Evolutionary conservation across 345 rosid genomes (phyloP).

Genomic region (Crucihimalaya himalaica): DNA sequence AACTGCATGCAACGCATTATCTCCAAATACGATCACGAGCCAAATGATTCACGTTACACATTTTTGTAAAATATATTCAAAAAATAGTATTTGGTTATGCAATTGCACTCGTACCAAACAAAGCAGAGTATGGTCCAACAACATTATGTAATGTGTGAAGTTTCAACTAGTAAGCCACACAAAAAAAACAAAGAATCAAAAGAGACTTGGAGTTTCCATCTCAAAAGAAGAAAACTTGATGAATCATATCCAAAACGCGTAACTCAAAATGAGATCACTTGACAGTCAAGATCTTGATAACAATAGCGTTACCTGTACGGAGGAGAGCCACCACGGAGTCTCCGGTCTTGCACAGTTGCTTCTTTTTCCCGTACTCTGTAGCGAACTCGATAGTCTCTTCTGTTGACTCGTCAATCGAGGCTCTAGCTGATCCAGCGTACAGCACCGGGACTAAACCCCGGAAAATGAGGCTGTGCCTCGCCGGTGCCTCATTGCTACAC

Average conservation of each 20-base stretch:
- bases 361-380: constrained; percentile 58
- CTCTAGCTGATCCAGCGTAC: constrained; percentile 88
- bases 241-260: background rate
- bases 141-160: background rate
- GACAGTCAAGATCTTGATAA: constrained; percentile 86
- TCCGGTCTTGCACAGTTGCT: constrained; percentile 68
- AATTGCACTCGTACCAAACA: background rate
- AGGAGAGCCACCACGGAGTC: constrained; percentile 90
- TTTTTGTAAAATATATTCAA: background rate
- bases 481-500: constrained; percentile 82
- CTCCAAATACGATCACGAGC: background rate
- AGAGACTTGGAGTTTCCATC: constrained; percentile 13
- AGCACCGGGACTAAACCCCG: constrained; percentile 76
- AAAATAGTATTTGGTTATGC: background rate
- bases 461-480: constrained; percentile 86
- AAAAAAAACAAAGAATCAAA: background rate
- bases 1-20: constrained; percentile 15
- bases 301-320: constrained; percentile 78
- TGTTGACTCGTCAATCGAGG: constrained; percentile 81
- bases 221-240: constrained; percentile 25
- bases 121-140: background rate
- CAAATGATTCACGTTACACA: background rate
- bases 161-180: background rate
- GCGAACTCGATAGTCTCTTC: constrained; percentile 88
- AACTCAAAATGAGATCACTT: constrained; percentile 40